Evolutionary conservation across 2,329 filamentous ascomycete species (phyloP), one percentile per base, ranked within the genome.

Genomic region (Nemania diffusa): DNA sequence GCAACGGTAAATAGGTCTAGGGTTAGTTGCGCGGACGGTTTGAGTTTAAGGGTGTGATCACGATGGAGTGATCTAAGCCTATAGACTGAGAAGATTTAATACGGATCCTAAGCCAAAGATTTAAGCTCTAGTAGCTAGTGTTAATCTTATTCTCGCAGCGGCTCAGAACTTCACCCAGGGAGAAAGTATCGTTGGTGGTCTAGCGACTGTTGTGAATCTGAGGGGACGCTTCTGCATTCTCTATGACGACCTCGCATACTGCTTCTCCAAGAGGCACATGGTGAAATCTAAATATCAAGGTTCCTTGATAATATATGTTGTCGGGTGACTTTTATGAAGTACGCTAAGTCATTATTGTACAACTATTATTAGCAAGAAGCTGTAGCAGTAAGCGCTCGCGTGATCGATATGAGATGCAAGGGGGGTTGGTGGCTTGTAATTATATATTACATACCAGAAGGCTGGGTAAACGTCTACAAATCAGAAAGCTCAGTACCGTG

Each of bases 1-100:
- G n/a, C 22, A 69, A 64, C 44, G 64, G 59, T 22, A 69, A 67
- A 59, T 69, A 64, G 67, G 52, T 69, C 3, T 42, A 60, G 55
- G 67, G 56, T 17, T 59, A 67, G 51, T 37, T 69, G 40, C 67
- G 67, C 27, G 58, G 57, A 4, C 51, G 63, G 5, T 52, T 69
- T 1, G 67, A 59, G 0, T 69, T 53, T 7, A 9, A 50, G 17
- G 67, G 67, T 1, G 67, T 67, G 1, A 42, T 69, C 2, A 40
- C 67, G 13, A 67, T 64, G 1, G 67, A 69, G 67, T 64, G 13
- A 69, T 69, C 15, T 63, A 69, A 44, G 67, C 67, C 2, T 63
- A 59, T 26, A 64, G 67, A 1, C 27, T 67, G 17, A 52, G 22
- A 15, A 59, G 34, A 2, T 69, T 69, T 9, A 64, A 64, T 2